Base-by-base conservation (phyloP, 2,329 filamentous ascomycete species). In the Nemania sp. region DNA sequence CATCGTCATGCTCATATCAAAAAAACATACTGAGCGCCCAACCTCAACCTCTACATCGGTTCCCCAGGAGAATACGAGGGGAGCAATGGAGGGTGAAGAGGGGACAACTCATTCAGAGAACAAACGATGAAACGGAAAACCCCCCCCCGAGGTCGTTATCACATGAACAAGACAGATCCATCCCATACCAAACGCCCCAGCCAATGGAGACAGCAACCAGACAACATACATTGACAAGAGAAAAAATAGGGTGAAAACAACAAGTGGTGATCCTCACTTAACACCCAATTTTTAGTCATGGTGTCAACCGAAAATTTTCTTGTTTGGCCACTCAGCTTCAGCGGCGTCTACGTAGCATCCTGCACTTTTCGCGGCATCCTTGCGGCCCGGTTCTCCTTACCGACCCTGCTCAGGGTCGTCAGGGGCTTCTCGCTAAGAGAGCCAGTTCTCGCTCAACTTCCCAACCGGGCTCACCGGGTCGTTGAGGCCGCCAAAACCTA, bases 401-500 rank as follows among this genome's bases (percentile, higher is more conserved):
- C 20, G 40, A 13, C 34, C 25, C 17, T 37, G 37, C 59, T 57
- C 51, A 65, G 61, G 56, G 62, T 48, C 52, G 59, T 17, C 66
- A 49, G 51, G 65, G 59, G 50, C 46, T 54, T 66, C 66, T 63
- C 60, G 59, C 60, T 73, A 73, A 42, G 69, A 72, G 64, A 73
- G 68, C 72, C 72, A 74, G 50, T 73, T 68, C 12, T 69, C 68
- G 50, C 63, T 66, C 18, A 54, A 39, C n/a, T 61, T 69, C 20
- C 55, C 54, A 12, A 58, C 59, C 18, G 69, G 67, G 59, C 63
- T 59, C 32, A 54, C 48, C 49, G 64, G 21, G 50, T 59, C 54
- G 43, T 59, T 57, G 20, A 62, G 57, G 42, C 57, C 58, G 35
- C 77, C 76, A 21, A 78, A 68, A 6, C 75, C 77, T 65, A 86